These are phyloP conservation scores for Komagataella phaffii DNA, from an alignment of 805 yeast genomes.

Conservation along the genomic window DNA sequence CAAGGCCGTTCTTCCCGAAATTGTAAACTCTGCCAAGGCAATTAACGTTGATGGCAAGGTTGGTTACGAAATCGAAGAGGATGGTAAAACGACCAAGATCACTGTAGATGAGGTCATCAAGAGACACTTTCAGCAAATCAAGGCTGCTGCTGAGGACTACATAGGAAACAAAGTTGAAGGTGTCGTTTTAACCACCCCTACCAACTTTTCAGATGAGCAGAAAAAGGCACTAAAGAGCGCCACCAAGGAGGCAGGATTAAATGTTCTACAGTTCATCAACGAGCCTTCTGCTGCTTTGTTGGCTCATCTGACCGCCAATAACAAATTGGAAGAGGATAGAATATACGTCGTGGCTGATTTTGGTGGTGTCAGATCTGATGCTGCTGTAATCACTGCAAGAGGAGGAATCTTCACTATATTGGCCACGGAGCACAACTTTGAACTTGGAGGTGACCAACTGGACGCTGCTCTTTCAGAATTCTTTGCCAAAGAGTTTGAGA, in stretches of 20 bases:
- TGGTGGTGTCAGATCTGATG: slow-evolving; percentile 93
- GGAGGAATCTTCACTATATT: slow-evolving; percentile 88
- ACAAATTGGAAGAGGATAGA: slow-evolving; percentile 46
- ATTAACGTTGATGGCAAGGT: slow-evolving; percentile 48
- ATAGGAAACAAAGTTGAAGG: slow-evolving; percentile 72
- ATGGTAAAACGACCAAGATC: slow-evolving; percentile 35
- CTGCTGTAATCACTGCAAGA: slow-evolving; percentile 84
- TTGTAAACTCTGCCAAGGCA: slow-evolving; percentile 56
- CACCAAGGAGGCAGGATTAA: slow-evolving; percentile 60
- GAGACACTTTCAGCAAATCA: slow-evolving; percentile 75
- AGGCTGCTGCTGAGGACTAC: slow-evolving; percentile 85
- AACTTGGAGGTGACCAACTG: slow-evolving; percentile 79
- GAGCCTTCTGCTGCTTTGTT: slow-evolving; percentile 90
- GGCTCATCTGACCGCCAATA: slow-evolving; percentile 51
- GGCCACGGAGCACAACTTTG: slow-evolving; percentile 71
- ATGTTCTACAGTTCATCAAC: slow-evolving; percentile 74
- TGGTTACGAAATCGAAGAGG: slow-evolving; percentile 43
- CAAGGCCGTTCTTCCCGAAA: slow-evolving; percentile 53
- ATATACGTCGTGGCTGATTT: slow-evolving; percentile 88
- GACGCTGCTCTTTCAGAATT: slow-evolving; percentile 70
- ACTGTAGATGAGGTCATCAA: slow-evolving; percentile 67
- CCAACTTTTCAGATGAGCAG: slow-evolving; percentile 70
- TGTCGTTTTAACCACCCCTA: slow-evolving; percentile 82
- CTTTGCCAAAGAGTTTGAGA: slow-evolving; percentile 89
- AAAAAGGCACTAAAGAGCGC: slow-evolving; percentile 46